Conservation (phyloP, 2,329 filamentous ascomycete genomes). For the Juglanconis sp. region DNA sequence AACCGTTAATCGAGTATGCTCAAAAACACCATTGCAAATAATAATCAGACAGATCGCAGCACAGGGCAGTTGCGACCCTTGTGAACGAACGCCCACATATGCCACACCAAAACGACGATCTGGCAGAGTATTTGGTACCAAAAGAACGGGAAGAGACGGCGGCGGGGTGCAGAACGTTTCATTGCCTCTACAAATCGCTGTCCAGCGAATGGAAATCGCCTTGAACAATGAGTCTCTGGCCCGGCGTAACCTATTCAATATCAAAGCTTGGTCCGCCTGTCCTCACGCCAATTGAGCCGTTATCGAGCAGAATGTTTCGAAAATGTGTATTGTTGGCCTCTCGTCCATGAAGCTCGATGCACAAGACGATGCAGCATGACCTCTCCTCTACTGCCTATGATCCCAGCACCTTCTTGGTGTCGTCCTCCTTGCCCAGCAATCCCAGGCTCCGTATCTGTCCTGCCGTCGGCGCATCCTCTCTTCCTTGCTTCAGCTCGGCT, state of each 20-base stretch:
- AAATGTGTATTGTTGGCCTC: not conserved
- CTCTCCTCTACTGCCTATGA: conserved; percentile 16
- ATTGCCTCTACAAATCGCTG: not conserved
- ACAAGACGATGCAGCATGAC: not conserved
- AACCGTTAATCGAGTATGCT: no score
- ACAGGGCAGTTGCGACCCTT: not conserved
- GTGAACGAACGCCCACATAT: not conserved
- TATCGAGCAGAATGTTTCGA: not conserved
- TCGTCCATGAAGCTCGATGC: not conserved
- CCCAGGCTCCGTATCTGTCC: conserved; percentile 87
- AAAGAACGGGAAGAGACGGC: not conserved
- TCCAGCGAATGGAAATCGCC: not conserved
- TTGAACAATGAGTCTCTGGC: not conserved
- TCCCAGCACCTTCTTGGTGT: conserved; percentile 60
- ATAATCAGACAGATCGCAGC: not conserved
- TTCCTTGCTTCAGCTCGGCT: conserved; percentile 68
- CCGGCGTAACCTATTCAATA: not conserved
- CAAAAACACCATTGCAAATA: no score
- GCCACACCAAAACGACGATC: not conserved
- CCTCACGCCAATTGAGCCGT: not conserved
- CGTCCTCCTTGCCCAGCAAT: conserved; percentile 78
- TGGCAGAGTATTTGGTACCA: not conserved
- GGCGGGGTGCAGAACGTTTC: not conserved
- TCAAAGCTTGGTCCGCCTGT: not conserved
- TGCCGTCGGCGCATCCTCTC: conserved; percentile 77